A percentile compares a stretch with the other conserved stretches of the same genome.
phyloP scores from a whole-genome alignment of 2,329 filamentous ascomycete species.

The Epichloe elymi region DNA sequence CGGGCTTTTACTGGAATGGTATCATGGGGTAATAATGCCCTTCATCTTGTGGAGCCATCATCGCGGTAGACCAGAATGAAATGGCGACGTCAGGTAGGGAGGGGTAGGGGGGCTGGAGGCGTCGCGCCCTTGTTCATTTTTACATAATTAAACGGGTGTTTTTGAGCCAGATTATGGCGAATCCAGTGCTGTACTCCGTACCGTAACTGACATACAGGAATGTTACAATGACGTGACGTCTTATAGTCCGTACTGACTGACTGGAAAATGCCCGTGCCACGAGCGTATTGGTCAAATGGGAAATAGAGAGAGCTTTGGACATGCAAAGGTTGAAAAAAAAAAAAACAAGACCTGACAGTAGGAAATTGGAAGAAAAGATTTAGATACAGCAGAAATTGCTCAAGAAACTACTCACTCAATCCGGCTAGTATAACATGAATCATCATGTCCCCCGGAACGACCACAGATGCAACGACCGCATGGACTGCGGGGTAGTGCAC shows the following conservation, averaged over 20 bases:
- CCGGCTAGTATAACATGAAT: background rate
- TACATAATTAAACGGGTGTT: background rate
- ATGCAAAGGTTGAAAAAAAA: background rate
- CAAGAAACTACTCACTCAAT: background rate
- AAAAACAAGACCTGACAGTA: background rate
- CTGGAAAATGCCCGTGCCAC: background rate
- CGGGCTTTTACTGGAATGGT: background rate
- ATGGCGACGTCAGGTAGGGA: background rate
- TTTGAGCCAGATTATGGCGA: background rate
- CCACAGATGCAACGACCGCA: background rate
- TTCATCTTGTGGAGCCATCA: background rate
- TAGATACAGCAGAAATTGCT: background rate
- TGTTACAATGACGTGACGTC: background rate
- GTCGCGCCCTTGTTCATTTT: background rate
- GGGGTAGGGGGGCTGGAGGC: background rate
- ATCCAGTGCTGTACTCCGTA: background rate
- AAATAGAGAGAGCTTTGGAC: background rate
- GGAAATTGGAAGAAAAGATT: background rate
- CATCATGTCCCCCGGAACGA: background rate
- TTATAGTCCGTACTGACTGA: background rate
- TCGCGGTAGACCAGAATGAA: background rate
- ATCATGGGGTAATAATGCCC: background rate
- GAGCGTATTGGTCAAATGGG: background rate
- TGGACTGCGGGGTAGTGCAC: background rate
- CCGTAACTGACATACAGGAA: background rate